Conservation (phyloP, 768 basidiomycete genomes). For the Suillus subalutaceus region DNA sequence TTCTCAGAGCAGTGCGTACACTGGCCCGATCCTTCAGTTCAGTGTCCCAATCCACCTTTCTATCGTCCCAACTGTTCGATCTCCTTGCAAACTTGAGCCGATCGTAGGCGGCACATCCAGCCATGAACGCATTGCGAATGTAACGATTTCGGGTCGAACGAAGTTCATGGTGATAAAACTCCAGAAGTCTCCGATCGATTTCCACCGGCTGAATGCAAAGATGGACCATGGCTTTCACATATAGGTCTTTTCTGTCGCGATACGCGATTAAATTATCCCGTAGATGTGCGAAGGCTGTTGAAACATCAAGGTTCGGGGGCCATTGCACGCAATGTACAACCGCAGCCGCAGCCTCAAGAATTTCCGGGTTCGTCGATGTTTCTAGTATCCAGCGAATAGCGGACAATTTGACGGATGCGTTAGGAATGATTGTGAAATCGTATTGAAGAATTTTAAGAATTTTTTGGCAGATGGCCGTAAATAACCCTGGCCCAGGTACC, state of each 20-base stretch:
- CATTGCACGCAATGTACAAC: neutral
- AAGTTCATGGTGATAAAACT: too few species aligned
- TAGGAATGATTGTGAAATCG: too few species aligned
- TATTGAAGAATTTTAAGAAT: neutral
- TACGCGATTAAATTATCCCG: neutral
- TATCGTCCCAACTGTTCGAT: too few species aligned
- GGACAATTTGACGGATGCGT: neutral
- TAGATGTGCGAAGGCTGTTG: neutral
- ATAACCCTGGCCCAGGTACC: neutral
- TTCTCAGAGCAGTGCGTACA: neutral
- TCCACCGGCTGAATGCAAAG: neutral
- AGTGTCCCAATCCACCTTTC: neutral
- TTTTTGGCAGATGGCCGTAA: neutral
- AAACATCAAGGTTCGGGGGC: neutral
- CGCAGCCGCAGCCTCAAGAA: neutral
- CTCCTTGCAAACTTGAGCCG: neutral
- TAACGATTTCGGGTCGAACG: too few species aligned
- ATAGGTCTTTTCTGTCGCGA: neutral
- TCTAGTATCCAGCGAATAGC: slow-evolving; percentile 22
- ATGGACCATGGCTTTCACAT: neutral
- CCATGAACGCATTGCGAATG: neutral
- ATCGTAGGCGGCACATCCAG: neutral
- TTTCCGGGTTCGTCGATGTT: slow-evolving; percentile 14
- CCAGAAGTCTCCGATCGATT: neutral
- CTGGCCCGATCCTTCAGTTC: neutral